Conservation (phyloP, 352 stramenopile genomes). For the Phytophthora macrochlamydospora region DNA sequence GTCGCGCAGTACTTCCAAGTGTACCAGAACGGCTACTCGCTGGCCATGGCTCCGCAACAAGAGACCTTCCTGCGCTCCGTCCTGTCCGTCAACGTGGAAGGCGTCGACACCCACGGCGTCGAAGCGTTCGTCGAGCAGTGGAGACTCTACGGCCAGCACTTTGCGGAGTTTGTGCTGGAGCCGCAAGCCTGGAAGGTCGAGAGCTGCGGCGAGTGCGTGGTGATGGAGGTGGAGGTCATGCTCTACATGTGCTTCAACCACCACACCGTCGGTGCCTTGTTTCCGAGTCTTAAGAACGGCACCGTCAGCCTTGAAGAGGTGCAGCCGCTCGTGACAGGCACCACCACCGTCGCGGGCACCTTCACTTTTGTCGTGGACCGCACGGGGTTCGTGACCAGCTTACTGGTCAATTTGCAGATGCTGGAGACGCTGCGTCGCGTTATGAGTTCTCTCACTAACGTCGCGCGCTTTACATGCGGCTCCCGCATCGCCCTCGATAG, state of each 20-base stretch:
- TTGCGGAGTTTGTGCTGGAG: conserved; percentile 26
- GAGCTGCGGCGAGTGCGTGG: conserved; percentile 18
- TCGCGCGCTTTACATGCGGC: conserved; percentile 24
- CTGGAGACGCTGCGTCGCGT: conserved; percentile 37
- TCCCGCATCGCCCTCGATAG: conserved; percentile 23
- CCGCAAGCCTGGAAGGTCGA: conserved; percentile 30
- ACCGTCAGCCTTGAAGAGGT: conserved; percentile 17
- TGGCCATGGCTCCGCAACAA: conserved; percentile 13
- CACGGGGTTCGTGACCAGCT: conserved; percentile 25
- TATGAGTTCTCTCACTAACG: conserved; percentile 27
- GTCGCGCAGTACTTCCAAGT: conserved; percentile 36
- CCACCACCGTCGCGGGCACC: conserved; percentile 20
- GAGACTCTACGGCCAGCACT: conserved; percentile 31
- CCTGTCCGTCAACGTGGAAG: conserved; percentile 29
- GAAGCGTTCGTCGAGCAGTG: conserved; percentile 40
- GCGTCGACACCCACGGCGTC: conserved; percentile 17
- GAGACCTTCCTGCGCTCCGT: conserved; percentile 37
- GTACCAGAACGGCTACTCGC: conserved; percentile 38
- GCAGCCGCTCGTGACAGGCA: conserved; percentile 24
- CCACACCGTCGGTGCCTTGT: conserved; percentile 28
- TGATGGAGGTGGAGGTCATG: conserved; percentile 35
- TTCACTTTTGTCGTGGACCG: conserved; percentile 36
- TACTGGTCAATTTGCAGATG: conserved; percentile 35
- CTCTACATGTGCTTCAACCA: conserved; percentile 37
- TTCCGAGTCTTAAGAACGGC: conserved; percentile 34